Conservation (phyloP, 441 rosid genomes). For the Mallotus japonicus region DNA sequence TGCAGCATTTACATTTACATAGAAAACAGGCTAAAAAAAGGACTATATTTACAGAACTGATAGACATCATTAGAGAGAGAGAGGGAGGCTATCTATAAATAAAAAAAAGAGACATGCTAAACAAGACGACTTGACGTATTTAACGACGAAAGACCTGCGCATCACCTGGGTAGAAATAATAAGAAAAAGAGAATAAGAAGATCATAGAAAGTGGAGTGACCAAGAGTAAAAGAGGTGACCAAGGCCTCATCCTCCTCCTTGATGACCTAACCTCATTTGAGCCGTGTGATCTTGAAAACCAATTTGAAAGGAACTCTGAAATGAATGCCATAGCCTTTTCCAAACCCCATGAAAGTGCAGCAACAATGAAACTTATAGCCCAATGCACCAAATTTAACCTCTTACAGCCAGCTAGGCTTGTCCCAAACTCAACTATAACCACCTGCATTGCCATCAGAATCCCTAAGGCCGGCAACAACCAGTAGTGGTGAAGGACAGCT, state of each 20-base stretch:
- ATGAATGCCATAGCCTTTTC: slow-evolving; percentile 6
- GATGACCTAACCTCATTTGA: background rate
- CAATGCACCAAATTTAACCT: slow-evolving; percentile 24
- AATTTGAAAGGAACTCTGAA: background rate
- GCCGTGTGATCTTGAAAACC: background rate
- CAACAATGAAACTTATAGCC: slow-evolving; percentile 24
- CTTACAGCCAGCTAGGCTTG: slow-evolving; percentile 11
- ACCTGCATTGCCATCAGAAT: slow-evolving; percentile 17
- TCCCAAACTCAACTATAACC: slow-evolving; percentile 16
- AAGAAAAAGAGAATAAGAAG: slow-evolving; percentile 1
- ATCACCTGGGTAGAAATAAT: background rate
- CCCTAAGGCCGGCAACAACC: slow-evolving; percentile 6
- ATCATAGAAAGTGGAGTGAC: slow-evolving; percentile 10
- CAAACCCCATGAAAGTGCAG: slow-evolving; percentile 24
- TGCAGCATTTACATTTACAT: background rate
- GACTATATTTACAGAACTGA: background rate
- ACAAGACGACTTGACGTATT: background rate
- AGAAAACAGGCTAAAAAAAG: background rate
- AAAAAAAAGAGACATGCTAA: background rate
- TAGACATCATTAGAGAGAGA: background rate
- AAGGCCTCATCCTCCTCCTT: background rate
- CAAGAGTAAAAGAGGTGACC: background rate
- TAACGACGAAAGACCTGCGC: background rate
- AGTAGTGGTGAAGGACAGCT: slow-evolving; percentile 7
- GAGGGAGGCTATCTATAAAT: background rate